Evolutionary conservation across 2,329 filamentous ascomycete genomes (phyloP).

Genomic region (Arthrobotrys iridis): DNA sequence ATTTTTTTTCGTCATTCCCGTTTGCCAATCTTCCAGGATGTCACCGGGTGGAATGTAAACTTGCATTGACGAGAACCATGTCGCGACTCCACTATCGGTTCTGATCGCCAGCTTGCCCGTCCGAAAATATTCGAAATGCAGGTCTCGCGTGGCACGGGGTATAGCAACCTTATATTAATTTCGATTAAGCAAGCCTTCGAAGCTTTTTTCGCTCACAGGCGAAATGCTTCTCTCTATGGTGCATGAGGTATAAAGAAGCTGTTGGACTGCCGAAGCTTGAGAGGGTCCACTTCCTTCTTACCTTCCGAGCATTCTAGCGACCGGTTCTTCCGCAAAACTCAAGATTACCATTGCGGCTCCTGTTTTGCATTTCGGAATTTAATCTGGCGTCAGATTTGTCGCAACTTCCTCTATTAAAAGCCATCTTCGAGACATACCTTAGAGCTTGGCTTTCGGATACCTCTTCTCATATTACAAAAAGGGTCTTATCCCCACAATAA

Average conservation of each 20-base stretch:
- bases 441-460: neutral
- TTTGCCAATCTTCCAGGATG: neutral
- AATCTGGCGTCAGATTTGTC: neutral
- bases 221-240: constrained; percentile 3
- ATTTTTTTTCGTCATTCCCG: constrained; percentile 21
- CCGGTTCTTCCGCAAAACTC: neutral
- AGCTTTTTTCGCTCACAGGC: constrained; percentile 15
- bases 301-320: constrained; percentile 2
- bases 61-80: constrained; percentile 29
- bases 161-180: neutral
- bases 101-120: constrained; percentile 2
- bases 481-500: neutral
- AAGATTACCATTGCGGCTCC: neutral
- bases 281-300: constrained; percentile 34
- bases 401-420: neutral
- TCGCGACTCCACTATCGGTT: constrained; percentile 1
- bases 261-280: constrained; percentile 15
- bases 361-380: neutral
- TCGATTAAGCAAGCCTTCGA: constrained; percentile 20
- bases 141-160: constrained; percentile 37
- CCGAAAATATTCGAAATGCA: constrained; percentile 21
- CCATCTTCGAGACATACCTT: neutral
- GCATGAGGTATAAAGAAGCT: constrained; percentile 32
- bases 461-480: neutral
- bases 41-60: neutral